phyloP scores from a whole-genome alignment of 1,284 basidiomycete genomes.

The Papiliotrema terrestris region DNA sequence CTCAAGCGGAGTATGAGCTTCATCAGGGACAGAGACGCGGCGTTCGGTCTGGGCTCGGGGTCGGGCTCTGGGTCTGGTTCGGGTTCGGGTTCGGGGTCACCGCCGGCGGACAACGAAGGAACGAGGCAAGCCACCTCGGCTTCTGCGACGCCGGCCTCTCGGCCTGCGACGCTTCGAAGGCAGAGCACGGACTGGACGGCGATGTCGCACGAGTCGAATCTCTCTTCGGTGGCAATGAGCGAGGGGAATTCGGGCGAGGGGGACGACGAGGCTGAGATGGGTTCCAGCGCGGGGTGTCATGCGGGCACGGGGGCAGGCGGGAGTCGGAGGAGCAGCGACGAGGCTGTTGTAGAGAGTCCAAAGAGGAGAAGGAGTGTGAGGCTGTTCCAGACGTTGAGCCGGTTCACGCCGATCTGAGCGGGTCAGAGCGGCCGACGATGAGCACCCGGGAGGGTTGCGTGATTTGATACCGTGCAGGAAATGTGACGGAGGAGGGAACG shows the following conservation, averaged over 20 bases:
- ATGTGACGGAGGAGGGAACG: too few relatives aligned
- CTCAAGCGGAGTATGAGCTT: conserved; percentile 6
- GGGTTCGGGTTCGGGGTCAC: neutral
- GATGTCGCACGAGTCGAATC: neutral
- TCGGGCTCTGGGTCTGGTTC: neutral
- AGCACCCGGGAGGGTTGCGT: neutral
- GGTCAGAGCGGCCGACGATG: neutral
- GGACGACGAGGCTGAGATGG: neutral
- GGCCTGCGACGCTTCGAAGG: neutral
- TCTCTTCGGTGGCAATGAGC: neutral
- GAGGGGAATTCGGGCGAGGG: neutral
- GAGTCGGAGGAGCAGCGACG: neutral
- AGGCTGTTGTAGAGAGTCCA: neutral
- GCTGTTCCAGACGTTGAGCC: conserved; percentile 8
- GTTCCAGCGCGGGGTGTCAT: too few relatives aligned
- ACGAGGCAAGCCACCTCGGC: neutral
- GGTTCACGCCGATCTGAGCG: conserved; percentile 11
- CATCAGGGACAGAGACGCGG: neutral
- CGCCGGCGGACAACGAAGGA: neutral
- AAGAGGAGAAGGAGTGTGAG: conserved; percentile 12
- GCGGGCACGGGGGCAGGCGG: neutral
- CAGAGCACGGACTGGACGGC: neutral
- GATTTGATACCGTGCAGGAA: neutral
- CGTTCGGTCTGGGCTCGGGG: neutral
- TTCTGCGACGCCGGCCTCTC: neutral